A percentile compares a stretch with the other conserved stretches of the same genome.
These are phyloP conservation scores for Leptodermis oblonga DNA, from an alignment of 257 asterid genomes.

Conservation along the genomic window DNA sequence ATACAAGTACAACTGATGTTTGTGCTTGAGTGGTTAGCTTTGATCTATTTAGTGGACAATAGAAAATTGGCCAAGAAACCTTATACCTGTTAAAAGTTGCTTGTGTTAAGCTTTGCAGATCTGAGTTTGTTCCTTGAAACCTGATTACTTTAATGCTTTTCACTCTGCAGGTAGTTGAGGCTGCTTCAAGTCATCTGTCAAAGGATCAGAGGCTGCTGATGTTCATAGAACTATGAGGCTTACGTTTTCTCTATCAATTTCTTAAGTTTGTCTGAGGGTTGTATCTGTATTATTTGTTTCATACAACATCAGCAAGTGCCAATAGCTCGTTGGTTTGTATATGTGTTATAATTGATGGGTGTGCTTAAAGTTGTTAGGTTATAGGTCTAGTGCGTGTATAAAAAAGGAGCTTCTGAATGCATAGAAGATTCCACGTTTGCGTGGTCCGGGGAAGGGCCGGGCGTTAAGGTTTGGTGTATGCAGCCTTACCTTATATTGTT, in stretches of 20 bases:
- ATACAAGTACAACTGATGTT: not conserved
- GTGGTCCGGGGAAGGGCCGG: too few species aligned
- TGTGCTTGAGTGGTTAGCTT: not conserved
- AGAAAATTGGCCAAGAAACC: not conserved
- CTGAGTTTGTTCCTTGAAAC: not conserved
- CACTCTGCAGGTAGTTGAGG: constrained; percentile 52
- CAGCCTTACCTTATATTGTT: too few species aligned
- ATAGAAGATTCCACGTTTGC: too few species aligned
- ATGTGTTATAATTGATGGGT: not conserved
- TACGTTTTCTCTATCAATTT: not conserved
- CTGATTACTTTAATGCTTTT: constrained; percentile 11
- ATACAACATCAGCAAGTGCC: constrained; percentile 17
- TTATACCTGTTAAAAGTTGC: not conserved
- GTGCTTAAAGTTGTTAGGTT: not conserved
- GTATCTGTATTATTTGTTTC: not conserved
- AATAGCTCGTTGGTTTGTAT: constrained; percentile 24
- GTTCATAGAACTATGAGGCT: constrained; percentile 52
- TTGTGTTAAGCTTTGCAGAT: not conserved
- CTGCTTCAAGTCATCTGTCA: constrained; percentile 37
- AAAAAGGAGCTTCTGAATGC: too few species aligned
- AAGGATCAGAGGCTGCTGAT: constrained; percentile 56
- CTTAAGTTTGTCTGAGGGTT: not conserved
- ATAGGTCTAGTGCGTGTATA: constrained; percentile 3
- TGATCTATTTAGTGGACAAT: not conserved
- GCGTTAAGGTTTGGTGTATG: too few species aligned